Evolutionary conservation across 108 stramenopile genomes (phyloP).

Genomic region (Cyclotella choctawhatcheeana): DNA sequence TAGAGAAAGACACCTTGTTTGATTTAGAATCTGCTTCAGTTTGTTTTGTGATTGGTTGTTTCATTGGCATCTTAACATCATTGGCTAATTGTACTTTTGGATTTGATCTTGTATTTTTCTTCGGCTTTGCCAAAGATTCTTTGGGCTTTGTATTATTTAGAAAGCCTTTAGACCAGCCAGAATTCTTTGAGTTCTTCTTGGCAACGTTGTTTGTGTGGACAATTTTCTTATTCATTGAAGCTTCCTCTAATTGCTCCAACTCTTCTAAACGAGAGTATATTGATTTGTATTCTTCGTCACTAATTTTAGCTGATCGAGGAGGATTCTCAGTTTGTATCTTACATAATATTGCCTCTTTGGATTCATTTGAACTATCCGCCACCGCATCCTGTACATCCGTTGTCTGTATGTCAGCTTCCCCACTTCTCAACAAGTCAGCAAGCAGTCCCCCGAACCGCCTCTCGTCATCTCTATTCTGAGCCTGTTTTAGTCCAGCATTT

Average conservation of each 20-base stretch:
- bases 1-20: constrained; percentile 34
- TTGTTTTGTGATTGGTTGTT: neutral
- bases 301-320: neutral
- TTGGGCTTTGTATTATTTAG: constrained; percentile 17
- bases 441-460: constrained; percentile 23
- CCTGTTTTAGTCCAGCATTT: constrained; percentile 29
- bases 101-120: neutral
- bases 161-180: constrained; percentile 52
- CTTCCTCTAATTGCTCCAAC: constrained; percentile 42
- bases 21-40: constrained; percentile 4
- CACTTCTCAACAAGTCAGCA: constrained; percentile 23
- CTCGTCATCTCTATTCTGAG: constrained; percentile 3
- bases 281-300: constrained; percentile 22
- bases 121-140: neutral
- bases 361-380: neutral
- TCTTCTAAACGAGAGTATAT: constrained; percentile 40
- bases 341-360: neutral
- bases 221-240: constrained; percentile 21
- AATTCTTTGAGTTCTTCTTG: constrained; percentile 18
- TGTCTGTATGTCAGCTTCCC: constrained; percentile 12
- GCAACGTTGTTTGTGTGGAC: constrained; percentile 6
- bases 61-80: neutral
- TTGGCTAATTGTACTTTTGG: neutral
- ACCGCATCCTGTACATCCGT: neutral
- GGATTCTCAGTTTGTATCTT: neutral